Evolutionary conservation across 805 yeast species (phyloP).

Genomic region (Wickerhamomyces pijperi): DNA sequence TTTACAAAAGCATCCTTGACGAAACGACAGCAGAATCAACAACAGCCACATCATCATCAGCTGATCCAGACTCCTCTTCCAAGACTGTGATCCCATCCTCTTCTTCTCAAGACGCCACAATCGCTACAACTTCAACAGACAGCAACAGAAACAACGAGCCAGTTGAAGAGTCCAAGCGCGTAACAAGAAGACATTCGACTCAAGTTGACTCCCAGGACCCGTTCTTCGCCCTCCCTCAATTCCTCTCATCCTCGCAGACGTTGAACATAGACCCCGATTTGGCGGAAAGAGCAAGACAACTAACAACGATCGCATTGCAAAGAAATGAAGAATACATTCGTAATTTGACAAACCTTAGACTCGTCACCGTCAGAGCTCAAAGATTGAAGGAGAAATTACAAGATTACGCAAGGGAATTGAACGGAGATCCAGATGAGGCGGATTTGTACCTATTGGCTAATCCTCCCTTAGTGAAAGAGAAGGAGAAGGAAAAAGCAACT

Average conservation of each 20-base stretch:
- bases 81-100: constrained; percentile 7
- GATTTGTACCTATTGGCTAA: constrained; percentile 25
- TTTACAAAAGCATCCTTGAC: constrained; percentile 33
- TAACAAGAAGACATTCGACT: constrained; percentile 17
- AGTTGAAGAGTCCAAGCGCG: constrained; percentile 18
- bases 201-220: constrained; percentile 38
- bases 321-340: constrained; percentile 80
- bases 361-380: constrained; percentile 70
- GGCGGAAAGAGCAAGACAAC: constrained; percentile 62
- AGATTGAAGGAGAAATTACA: constrained; percentile 57
- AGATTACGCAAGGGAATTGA: constrained; percentile 81
- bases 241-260: constrained; percentile 26
- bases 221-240: constrained; percentile 54
- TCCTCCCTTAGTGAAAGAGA: constrained; percentile 1
- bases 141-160: constrained; percentile 3
- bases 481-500: too few relatives aligned
- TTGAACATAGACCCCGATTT: constrained; percentile 41
- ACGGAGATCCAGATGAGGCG: constrained; percentile 45
- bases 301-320: constrained; percentile 70
- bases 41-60: constrained; percentile 21
- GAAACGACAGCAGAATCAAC: background rate
- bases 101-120: constrained; percentile 4
- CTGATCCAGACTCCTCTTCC: too few relatives aligned
- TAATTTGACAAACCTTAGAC: constrained; percentile 61
- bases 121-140: too few relatives aligned